A percentile compares a stretch with the other conserved stretches of the same genome.
Conservation (phyloP, 768 basidiomycete genomes). For the Kwoniella dendrophila region DNA sequence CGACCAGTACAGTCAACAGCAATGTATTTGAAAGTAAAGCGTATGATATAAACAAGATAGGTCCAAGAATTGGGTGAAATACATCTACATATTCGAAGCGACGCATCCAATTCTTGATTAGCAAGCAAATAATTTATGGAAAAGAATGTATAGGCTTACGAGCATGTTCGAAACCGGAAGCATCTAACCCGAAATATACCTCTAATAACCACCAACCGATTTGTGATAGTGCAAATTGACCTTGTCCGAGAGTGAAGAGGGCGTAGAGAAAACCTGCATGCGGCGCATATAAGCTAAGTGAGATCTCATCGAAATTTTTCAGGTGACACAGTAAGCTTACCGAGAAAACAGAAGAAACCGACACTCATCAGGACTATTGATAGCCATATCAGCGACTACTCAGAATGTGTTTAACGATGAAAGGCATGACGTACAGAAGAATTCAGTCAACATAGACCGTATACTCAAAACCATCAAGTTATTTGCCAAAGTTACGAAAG, state of each 20-base stretch:
- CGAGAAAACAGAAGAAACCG: slow-evolving; percentile 66
- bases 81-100: slow-evolving; percentile 57
- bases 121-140: too few relatives aligned
- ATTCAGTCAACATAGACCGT: slow-evolving; percentile 91
- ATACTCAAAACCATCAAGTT: slow-evolving; percentile 60
- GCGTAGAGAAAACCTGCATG: slow-evolving; percentile 76
- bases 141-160: slow-evolving; percentile 60
- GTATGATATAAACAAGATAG: slow-evolving; percentile 72
- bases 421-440: slow-evolving; percentile 57
- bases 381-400: slow-evolving; percentile 4
- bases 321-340: slow-evolving; percentile 13
- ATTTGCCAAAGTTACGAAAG: slow-evolving; percentile 81
- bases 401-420: too few relatives aligned
- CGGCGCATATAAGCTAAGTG: neutral
- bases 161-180: slow-evolving; percentile 79
- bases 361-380: slow-evolving; percentile 52
- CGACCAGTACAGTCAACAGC: slow-evolving; percentile 67
- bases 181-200: slow-evolving; percentile 85
- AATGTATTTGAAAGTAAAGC: slow-evolving; percentile 91
- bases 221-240: slow-evolving; percentile 57
- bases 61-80: slow-evolving; percentile 87
- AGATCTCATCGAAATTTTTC: neutral
- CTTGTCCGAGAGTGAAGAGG: slow-evolving; percentile 77
- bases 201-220: slow-evolving; percentile 97
- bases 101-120: too few relatives aligned